Percentiles rank a stretch among this genome's conserved stretches.
phyloP scores from a whole-genome alignment of 2,329 filamentous ascomycete species.

The Paramyrothecium sp. region DNA sequence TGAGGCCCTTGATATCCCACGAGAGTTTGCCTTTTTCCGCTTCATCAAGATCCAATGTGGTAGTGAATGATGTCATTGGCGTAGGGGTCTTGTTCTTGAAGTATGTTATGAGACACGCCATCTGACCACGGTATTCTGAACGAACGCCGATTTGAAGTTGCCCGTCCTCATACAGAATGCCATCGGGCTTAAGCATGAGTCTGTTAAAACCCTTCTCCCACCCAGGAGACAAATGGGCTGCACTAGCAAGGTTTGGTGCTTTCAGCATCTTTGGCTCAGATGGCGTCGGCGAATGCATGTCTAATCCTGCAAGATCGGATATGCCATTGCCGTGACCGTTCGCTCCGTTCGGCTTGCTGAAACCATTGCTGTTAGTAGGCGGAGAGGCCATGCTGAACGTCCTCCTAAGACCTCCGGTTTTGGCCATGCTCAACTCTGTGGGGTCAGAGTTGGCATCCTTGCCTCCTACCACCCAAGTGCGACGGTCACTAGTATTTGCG shows the following conservation, averaged over 20 bases:
- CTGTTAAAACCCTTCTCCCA: slow-evolving; percentile 91
- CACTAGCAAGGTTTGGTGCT: slow-evolving; percentile 83
- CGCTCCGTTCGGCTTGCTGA: slow-evolving; percentile 40
- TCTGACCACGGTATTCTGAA: slow-evolving; percentile 91
- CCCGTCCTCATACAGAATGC: slow-evolving; percentile 89
- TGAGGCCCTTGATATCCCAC: slow-evolving; percentile 84
- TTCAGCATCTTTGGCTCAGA: slow-evolving; percentile 59
- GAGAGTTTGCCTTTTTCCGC: slow-evolving; percentile 66
- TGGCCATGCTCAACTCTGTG: slow-evolving; percentile 75
- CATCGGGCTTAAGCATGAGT: slow-evolving; percentile 76
- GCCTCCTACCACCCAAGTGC: slow-evolving; percentile 96
- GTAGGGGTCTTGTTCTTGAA: slow-evolving; percentile 92
- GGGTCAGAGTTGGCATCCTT: slow-evolving; percentile 88
- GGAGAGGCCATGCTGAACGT: slow-evolving; percentile 64
- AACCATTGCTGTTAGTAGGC: slow-evolving; percentile 46
- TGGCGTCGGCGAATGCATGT: slow-evolving; percentile 64
- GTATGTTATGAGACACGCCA: slow-evolving; percentile 93
- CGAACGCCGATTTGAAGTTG: slow-evolving; percentile 91
- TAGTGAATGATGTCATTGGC: slow-evolving; percentile 87
- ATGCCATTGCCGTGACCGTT: slow-evolving; percentile 50
- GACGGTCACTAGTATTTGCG: slow-evolving; percentile 86
- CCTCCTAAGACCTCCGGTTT: slow-evolving; percentile 80
- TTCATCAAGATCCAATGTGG: slow-evolving; percentile 80
- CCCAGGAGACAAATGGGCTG: slow-evolving; percentile 87
- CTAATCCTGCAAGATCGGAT: slow-evolving; percentile 76